phyloP scores from a whole-genome alignment of 441 rosid species.

The Populus trichocarpa region DNA sequence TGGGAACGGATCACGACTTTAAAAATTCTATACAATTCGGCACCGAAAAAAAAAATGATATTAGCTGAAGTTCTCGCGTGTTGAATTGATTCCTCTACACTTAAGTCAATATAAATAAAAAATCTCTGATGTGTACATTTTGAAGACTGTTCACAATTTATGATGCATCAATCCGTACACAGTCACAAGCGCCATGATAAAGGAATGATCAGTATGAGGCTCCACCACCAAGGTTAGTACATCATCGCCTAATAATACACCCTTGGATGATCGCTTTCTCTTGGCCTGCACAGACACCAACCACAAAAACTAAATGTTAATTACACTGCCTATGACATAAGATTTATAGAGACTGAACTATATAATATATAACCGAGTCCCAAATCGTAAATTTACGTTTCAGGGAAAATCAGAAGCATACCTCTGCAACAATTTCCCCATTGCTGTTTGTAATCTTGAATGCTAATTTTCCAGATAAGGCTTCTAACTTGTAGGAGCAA shows the following conservation, averaged over 20 bases:
- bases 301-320: background rate
- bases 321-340: background rate
- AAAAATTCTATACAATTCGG: no score
- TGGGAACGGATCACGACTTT: no score
- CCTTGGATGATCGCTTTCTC: conserved; percentile 55
- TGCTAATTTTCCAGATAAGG: conserved; percentile 40
- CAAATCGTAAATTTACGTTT: background rate
- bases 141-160: conserved; percentile 31
- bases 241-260: conserved; percentile 63
- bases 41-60: no score
- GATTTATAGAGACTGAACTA: background rate
- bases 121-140: background rate
- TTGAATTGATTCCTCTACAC: no score
- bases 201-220: conserved; percentile 50
- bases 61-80: no score
- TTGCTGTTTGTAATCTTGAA: conserved; percentile 43
- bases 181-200: conserved; percentile 54
- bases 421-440: conserved; percentile 59
- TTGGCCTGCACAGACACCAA: conserved; percentile 39
- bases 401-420: conserved; percentile 9
- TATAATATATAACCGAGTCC: background rate
- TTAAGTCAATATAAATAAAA: background rate
- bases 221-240: conserved; percentile 59
- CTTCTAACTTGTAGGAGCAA: conserved; percentile 22
- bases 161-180: conserved; percentile 57